phyloP scores from a whole-genome alignment of 2,329 filamentous ascomycete species.

The Ophiostoma pallidulum region DNA sequence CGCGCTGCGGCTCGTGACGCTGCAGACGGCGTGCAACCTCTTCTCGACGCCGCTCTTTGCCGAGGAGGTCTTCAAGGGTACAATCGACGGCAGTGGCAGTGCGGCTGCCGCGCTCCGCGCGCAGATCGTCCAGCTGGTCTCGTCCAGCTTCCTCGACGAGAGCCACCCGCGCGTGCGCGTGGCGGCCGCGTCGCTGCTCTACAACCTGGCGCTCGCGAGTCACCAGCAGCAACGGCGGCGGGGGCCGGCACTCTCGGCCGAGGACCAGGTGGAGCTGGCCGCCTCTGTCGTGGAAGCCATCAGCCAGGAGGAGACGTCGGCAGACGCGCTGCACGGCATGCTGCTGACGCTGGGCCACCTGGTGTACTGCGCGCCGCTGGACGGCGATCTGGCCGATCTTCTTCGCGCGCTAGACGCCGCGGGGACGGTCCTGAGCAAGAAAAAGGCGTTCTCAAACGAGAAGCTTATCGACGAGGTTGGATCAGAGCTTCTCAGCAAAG shows the following conservation, averaged over 20 bases:
- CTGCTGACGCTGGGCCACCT: conserved; percentile 68
- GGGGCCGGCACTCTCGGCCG: conserved; percentile 43
- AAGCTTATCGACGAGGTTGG: conserved; percentile 48
- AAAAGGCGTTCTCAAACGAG: conserved; percentile 46
- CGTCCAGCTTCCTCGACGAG: conserved; percentile 69
- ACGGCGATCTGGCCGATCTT: conserved; percentile 73
- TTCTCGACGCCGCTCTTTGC: conserved; percentile 68
- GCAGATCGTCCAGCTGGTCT: conserved; percentile 59
- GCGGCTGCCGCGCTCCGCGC: conserved; percentile 44
- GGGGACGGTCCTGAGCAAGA: conserved; percentile 51
- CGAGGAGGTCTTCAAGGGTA: conserved; percentile 47
- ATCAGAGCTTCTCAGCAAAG: conserved; percentile 40
- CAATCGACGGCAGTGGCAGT: too few relatives aligned
- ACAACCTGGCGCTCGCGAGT: conserved; percentile 68
- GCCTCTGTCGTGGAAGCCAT: conserved; percentile 73
- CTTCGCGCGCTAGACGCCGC: conserved; percentile 67
- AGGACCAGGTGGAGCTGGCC: conserved; percentile 69
- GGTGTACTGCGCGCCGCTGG: conserved; percentile 57
- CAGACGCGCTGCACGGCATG: conserved; percentile 67
- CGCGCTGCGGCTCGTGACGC: conserved; percentile 68
- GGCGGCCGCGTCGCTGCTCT: conserved; percentile 71
- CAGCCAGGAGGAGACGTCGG: conserved; percentile 46
- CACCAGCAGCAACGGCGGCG: conserved; percentile 28
- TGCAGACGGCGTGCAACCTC: conserved; percentile 78
- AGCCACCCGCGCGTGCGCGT: conserved; percentile 66